phyloP scores from a whole-genome alignment of 2,329 filamentous ascomycete genomes.

The Karstenula rhodostoma region DNA sequence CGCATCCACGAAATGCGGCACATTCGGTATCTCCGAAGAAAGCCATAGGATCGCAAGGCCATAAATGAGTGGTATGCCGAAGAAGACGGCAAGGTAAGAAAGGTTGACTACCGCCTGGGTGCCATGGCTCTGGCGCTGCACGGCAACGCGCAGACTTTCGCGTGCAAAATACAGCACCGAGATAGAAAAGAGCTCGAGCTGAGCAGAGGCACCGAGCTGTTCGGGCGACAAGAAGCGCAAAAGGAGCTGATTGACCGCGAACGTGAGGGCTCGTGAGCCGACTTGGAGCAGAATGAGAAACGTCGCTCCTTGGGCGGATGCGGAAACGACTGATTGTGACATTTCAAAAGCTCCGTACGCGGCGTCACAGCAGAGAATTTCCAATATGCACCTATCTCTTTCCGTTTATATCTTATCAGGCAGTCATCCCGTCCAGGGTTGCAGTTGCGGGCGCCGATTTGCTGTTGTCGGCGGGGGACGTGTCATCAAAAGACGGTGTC shows the following conservation, averaged over 20 bases:
- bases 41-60: conserved; percentile 74
- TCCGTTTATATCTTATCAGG: neutral
- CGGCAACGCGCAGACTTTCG: conserved; percentile 88
- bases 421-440: conserved; percentile 7
- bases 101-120: conserved; percentile 86
- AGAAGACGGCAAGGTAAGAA: conserved; percentile 77
- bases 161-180: conserved; percentile 94
- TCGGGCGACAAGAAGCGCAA: conserved; percentile 87
- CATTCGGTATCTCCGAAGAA: conserved; percentile 59
- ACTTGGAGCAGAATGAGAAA: conserved; percentile 90
- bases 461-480: conserved; percentile 26
- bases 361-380: neutral
- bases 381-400: neutral
- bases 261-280: conserved; percentile 85
- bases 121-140: conserved; percentile 74
- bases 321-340: conserved; percentile 47
- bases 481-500: conserved; percentile 31
- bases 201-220: conserved; percentile 83
- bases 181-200: conserved; percentile 91
- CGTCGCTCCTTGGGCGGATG: conserved; percentile 75
- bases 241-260: conserved; percentile 89
- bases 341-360: conserved; percentile 23
- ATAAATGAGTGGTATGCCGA: conserved; percentile 72
- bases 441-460: conserved; percentile 22
- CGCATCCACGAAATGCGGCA: conserved; percentile 70